Conservation (phyloP, 1,284 basidiomycete species). For the Meripilus lineatus region DNA sequence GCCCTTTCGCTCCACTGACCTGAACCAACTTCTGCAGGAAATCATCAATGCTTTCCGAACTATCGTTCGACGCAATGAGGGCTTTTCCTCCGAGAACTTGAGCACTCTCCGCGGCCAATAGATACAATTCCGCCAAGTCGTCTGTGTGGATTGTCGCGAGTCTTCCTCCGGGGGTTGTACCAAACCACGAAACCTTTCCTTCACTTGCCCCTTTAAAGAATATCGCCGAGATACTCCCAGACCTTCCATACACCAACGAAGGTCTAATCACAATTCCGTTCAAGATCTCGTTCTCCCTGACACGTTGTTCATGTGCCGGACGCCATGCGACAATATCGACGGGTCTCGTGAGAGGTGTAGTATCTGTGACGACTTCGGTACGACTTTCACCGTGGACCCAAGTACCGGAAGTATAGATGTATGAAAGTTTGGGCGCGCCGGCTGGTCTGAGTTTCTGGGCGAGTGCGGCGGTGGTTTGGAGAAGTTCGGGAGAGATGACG, state of each 20-base stretch:
- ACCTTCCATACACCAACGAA: slow-evolving; percentile 40
- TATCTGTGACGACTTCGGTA: slow-evolving; percentile 30
- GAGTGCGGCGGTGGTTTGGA: slow-evolving; percentile 30
- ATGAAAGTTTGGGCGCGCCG: slow-evolving; percentile 36
- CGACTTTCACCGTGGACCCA: slow-evolving; percentile 45
- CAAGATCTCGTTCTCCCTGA: slow-evolving; percentile 27
- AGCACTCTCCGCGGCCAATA: slow-evolving; percentile 38
- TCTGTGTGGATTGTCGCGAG: slow-evolving; percentile 41
- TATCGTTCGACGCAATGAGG: slow-evolving; percentile 41
- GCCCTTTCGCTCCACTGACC: slow-evolving; percentile 33
- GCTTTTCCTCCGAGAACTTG: slow-evolving; percentile 34
- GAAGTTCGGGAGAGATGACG: slow-evolving; percentile 21
- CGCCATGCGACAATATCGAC: slow-evolving; percentile 33
- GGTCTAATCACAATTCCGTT: slow-evolving; percentile 50
- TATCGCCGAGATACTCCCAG: slow-evolving; percentile 33
- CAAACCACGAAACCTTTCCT: slow-evolving; percentile 36
- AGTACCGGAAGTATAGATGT: slow-evolving; percentile 46
- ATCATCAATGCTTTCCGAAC: slow-evolving; percentile 40
- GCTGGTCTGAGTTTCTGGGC: slow-evolving; percentile 25
- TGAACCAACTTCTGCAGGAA: slow-evolving; percentile 38
- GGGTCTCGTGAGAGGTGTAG: slow-evolving; percentile 28
- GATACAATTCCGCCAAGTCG: slow-evolving; percentile 45
- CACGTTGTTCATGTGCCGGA: slow-evolving; percentile 31
- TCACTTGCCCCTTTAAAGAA: slow-evolving; percentile 34
- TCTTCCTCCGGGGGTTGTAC: slow-evolving; percentile 34